Evolutionary conservation across 2,329 filamentous ascomycete species (phyloP), one percentile per base, ranked within the genome.

Genomic region (Stagonosporopsis chrysanthemi): DNA sequence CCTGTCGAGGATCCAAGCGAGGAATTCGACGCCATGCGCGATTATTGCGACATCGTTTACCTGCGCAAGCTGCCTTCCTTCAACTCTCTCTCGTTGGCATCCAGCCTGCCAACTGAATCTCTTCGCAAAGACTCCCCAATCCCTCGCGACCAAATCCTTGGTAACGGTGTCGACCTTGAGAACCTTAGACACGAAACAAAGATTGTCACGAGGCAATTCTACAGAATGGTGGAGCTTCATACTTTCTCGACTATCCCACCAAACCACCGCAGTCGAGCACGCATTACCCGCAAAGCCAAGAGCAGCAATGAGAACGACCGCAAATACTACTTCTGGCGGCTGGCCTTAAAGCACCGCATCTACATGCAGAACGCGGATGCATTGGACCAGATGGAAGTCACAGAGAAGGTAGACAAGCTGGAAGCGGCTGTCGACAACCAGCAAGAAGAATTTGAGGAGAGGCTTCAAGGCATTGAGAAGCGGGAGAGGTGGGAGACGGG

Each of bases 1-100:
- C 96, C 93, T 0, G 88, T 99, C 6, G 95, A 99, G 78, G 94
- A 98, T 60, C 96, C 95, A 0, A 98, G 91, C 69, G 90, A 94
- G 71, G 86, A 84, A 1, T 96, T 96, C 66, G 90, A 95, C 69
- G 86, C 91, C 57, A 81, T 96, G 67, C 86, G 91, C 64, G 91
- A 95, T 71, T 80, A 89, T 48, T 88, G 86, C 66, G 91, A 96
- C 68, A 79, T 94, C 29, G 79, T 81, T 4, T 87, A 86, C 63
- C 80, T 95, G 3, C 85, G 85, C 52, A 79, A 76, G 8, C 78
- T 81, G 17, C 81, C 87, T 0, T 82, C 84, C 8, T 90, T 91
- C 70, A 76, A 77, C 3, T 72, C 78, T 0, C 78, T 91, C 6
- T 78, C 69, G 15, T 33, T 79, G n/a, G 75, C 89, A 6, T 82